Evolutionary conservation across 2,329 filamentous ascomycete species (phyloP).

Genomic region (Didymella keratinophila): DNA sequence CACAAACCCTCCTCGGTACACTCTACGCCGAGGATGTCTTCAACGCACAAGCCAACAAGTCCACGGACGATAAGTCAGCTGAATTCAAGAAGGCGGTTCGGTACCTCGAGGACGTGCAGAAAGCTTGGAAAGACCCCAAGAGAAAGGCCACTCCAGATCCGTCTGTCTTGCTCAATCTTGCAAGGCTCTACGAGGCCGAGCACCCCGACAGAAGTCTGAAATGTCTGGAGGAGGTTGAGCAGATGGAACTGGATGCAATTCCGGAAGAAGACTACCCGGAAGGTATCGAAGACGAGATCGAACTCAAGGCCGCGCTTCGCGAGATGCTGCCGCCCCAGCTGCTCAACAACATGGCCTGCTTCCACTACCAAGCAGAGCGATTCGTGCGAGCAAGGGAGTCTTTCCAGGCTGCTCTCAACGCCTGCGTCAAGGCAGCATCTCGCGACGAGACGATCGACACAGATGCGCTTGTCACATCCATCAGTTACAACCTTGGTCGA

Average conservation of each 20-base stretch:
- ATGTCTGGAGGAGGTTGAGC: conserved; percentile 89
- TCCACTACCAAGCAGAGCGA: conserved; percentile 88
- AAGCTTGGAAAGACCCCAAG: conserved; percentile 91
- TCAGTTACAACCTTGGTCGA: conserved; percentile 94
- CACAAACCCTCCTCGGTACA: conserved; percentile 89
- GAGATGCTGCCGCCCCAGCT: conserved; percentile 87
- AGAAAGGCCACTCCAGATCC: conserved; percentile 82
- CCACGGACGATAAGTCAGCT: conserved; percentile 84
- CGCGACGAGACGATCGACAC: conserved; percentile 80
- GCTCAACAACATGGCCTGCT: conserved; percentile 97
- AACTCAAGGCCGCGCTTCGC: conserved; percentile 69
- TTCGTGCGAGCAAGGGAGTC: conserved; percentile 80
- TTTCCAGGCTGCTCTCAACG: conserved; percentile 90
- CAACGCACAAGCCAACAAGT: conserved; percentile 71
- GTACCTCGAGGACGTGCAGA: conserved; percentile 83
- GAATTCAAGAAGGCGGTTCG: conserved; percentile 87
- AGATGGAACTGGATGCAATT: conserved; percentile 84
- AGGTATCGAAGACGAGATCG: conserved; percentile 51
- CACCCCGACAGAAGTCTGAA: conserved; percentile 89
- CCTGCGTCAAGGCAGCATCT: conserved; percentile 82
- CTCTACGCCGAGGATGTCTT: conserved; percentile 96
- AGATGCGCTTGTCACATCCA: conserved; percentile 91
- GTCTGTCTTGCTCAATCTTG: conserved; percentile 88
- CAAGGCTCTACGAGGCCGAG: conserved; percentile 86
- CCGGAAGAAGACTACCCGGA: conserved; percentile 74